Percentiles rank a stretch among this genome's conserved stretches.
Evolutionary conservation across 148 eudicot species (phyloP).

Genomic region (Arctostaphylos glauca): DNA sequence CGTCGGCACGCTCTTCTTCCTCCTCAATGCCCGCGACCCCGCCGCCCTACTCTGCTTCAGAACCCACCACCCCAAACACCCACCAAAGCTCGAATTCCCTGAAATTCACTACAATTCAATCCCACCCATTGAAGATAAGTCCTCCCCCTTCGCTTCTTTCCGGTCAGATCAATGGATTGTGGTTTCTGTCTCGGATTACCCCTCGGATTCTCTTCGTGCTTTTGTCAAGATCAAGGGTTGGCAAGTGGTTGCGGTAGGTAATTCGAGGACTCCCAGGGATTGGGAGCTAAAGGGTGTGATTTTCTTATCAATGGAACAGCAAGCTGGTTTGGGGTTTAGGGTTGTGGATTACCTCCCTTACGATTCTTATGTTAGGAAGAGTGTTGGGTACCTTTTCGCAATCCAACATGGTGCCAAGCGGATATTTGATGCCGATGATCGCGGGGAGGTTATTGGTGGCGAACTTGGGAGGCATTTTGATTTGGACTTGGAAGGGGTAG

Average conservation of each 20-base stretch:
- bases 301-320: slow-evolving; percentile 34
- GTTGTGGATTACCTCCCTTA: slow-evolving; percentile 31
- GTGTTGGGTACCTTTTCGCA: slow-evolving; percentile 37
- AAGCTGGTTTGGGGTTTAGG: slow-evolving; percentile 33
- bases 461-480: slow-evolving; percentile 35
- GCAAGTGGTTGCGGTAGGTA: slow-evolving; percentile 39
- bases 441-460: slow-evolving; percentile 29
- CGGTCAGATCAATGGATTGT: slow-evolving; percentile 33
- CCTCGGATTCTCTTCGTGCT: slow-evolving; percentile 23
- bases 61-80: slow-evolving; percentile 10
- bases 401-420: slow-evolving; percentile 37
- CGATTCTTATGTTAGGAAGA: slow-evolving; percentile 41
- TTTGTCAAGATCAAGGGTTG: slow-evolving; percentile 27
- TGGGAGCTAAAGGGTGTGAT: slow-evolving; percentile 37
- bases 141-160: slow-evolving; percentile 24
- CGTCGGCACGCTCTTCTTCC: slow-evolving; percentile 36
- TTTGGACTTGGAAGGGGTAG: slow-evolving; percentile 26
- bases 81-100: slow-evolving; percentile 20
- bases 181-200: slow-evolving; percentile 28
- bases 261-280: slow-evolving; percentile 29
- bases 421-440: slow-evolving; percentile 36
- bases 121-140: slow-evolving; percentile 20
- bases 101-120: slow-evolving; percentile 27
- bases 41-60: slow-evolving; percentile 29
- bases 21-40: slow-evolving; percentile 23